Base-by-base conservation (phyloP, 1,284 basidiomycete species). In the Ceratobasidium sp. region DNA sequence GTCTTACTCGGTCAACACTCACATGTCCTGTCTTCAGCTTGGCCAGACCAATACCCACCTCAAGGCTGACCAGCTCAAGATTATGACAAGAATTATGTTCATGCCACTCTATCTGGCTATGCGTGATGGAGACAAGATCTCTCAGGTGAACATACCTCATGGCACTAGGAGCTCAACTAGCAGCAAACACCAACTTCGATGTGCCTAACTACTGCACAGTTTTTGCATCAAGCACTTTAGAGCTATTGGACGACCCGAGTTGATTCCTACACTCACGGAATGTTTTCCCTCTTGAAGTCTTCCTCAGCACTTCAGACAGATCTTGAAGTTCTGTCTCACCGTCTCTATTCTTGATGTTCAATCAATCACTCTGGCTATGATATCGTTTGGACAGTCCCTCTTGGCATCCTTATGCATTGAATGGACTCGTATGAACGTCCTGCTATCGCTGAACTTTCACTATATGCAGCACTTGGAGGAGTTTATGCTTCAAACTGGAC, bases 61-160 rank as follows among this genome's bases (percentile, higher is more conserved):
- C n/a, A 70, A 70, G 21, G 67, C 67, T 2, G 44, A 70, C 49
- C 67, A 70, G n/a, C 38, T 30, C 28, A 70, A 70, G 23, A 21
- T 70, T 1, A 25, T 36, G 16, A 8, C 56, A 16, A 23, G 36
- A 1, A 9, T 70, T 2, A 49, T 70, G 12, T 36, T 40, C 30
- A 23, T 70, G 1, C 56, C 33, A 0, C 28, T 70, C 6, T 70
- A 49, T 28, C 18, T 70, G 4, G 67, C 56, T 8, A 28, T 70
- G 14, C 33, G 46, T 4, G 30, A 70, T 30, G 56, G 67, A 0
- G 44, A 70, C 28, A 3, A 2, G 0, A 70, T 70, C 23, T 25
- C 16, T 1, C 8, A 21, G 12, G 28, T 23, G 2, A 7, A 36
- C 3, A 56, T 60, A 8, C 67, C 67, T 49, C 44, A 12, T 1